A percentile compares a stretch with the other conserved stretches of the same genome.
phyloP scores from a whole-genome alignment of 1,139 yeast genomes.

The Protomyces inundatus region DNA sequence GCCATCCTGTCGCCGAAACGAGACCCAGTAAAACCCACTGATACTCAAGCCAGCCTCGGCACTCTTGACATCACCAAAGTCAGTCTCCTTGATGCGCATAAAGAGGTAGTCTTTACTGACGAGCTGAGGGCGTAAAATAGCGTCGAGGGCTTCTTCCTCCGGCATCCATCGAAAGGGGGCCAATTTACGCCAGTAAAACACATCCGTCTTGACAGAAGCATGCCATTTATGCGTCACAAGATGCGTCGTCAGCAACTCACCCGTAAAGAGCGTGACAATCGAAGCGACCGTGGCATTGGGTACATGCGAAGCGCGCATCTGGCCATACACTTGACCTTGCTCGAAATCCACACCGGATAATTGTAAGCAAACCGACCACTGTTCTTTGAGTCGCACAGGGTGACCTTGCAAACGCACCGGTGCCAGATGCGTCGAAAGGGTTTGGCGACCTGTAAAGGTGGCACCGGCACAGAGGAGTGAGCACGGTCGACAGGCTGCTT shows the following conservation, averaged over 20 bases:
- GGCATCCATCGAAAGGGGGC: neutral
- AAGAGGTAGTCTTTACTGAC: neutral
- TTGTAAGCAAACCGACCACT: neutral
- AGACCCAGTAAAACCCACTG: neutral
- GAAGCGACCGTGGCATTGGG: neutral
- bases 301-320: neutral
- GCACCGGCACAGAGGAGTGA: neutral
- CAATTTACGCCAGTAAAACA: neutral
- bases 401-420: neutral
- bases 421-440: neutral
- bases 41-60: slow-evolving; percentile 1
- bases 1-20: neutral
- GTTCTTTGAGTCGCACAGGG: neutral
- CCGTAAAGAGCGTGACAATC: neutral
- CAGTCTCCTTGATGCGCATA: neutral
- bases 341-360: neutral
- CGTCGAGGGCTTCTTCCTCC: neutral
- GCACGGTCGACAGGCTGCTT: neutral
- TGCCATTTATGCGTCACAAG: neutral
- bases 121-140: neutral
- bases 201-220: neutral
- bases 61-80: neutral
- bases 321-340: neutral
- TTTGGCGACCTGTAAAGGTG: neutral
- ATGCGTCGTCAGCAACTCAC: neutral